phyloP scores from a whole-genome alignment of 768 basidiomycete genomes.

The Rhizopogon vinicolor region DNA sequence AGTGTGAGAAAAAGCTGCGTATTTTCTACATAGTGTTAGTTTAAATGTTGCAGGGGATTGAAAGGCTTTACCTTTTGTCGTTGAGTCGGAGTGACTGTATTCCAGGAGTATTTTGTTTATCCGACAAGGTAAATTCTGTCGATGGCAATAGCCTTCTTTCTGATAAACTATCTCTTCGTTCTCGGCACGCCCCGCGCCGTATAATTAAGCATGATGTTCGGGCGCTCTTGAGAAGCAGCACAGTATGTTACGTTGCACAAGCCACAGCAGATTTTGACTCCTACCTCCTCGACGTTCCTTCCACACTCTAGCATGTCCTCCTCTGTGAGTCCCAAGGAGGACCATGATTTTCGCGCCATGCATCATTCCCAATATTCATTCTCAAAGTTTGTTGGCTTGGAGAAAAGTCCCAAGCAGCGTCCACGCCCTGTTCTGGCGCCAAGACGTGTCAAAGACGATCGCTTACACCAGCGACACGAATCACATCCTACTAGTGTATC shows the following conservation, averaged over 20 bases:
- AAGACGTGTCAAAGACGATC: background rate
- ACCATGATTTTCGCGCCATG: background rate
- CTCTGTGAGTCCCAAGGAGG: background rate
- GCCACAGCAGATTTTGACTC: background rate
- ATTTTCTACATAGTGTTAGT: too few relatives aligned
- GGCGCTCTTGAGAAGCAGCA: background rate
- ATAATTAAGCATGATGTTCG: background rate
- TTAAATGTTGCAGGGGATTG: too few relatives aligned
- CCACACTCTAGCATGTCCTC: background rate
- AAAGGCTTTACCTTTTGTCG: too few relatives aligned
- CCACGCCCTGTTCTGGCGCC: background rate
- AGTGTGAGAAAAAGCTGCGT: too few relatives aligned
- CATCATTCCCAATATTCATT: background rate
- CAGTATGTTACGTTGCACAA: too few relatives aligned
- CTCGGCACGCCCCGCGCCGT: background rate
- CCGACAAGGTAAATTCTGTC: too few relatives aligned
- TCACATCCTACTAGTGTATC: background rate
- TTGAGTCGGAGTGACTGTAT: too few relatives aligned
- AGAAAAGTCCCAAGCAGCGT: background rate
- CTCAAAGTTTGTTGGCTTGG: too few relatives aligned
- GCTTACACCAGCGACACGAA: background rate
- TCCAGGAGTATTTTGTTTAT: too few relatives aligned
- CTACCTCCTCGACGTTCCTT: background rate
- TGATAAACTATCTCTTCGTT: background rate
- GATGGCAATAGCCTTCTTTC: too few relatives aligned